A percentile compares a stretch with the other conserved stretches of the same genome.
Conservation (phyloP, 2,329 filamentous ascomycete genomes). For the Diaporthe aspalathi region DNA sequence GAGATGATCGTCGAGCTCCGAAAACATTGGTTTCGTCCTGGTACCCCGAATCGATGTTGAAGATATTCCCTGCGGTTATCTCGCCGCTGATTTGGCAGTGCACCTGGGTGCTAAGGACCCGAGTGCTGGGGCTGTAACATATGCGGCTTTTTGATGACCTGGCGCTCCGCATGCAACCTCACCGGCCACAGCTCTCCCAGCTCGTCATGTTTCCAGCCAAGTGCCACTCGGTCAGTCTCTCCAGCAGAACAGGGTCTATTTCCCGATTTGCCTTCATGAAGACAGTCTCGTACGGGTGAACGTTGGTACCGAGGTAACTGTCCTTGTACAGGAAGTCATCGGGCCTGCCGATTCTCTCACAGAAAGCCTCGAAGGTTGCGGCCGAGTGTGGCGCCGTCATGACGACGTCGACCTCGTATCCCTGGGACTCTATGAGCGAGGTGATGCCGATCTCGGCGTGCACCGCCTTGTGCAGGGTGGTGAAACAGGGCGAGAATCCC, state of each 20-base stretch:
- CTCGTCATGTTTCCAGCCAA: slow-evolving; percentile 42
- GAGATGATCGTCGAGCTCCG: too few species aligned
- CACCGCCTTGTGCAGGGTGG: slow-evolving; percentile 42
- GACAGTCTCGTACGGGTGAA: slow-evolving; percentile 54
- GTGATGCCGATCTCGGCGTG: slow-evolving; percentile 47
- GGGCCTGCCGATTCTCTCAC: slow-evolving; percentile 23
- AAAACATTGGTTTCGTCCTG: too few species aligned
- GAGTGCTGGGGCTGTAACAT: too few species aligned
- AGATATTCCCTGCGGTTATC: not conserved
- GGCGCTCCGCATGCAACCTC: not conserved
- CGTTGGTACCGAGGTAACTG: slow-evolving; percentile 47
- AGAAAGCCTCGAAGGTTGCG: slow-evolving; percentile 34
- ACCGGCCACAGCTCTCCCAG: slow-evolving; percentile 43
- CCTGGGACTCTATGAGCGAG: slow-evolving; percentile 42
- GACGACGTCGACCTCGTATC: slow-evolving; percentile 48
- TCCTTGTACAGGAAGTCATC: slow-evolving; percentile 45
- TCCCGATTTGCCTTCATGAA: slow-evolving; percentile 51
- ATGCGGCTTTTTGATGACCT: too few species aligned
- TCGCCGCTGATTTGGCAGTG: too few species aligned
- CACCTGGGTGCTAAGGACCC: not conserved
- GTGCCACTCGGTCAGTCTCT: slow-evolving; percentile 49
- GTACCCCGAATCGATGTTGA: too few species aligned
- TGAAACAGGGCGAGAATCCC: slow-evolving; percentile 46
- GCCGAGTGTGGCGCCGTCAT: slow-evolving; percentile 46
- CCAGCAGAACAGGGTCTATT: slow-evolving; percentile 46